Evolutionary conservation across 176 grass and related monocot genomes (phyloP), one percentile per base, ranked within the genome.

Genomic region (Carex kokanica): DNA sequence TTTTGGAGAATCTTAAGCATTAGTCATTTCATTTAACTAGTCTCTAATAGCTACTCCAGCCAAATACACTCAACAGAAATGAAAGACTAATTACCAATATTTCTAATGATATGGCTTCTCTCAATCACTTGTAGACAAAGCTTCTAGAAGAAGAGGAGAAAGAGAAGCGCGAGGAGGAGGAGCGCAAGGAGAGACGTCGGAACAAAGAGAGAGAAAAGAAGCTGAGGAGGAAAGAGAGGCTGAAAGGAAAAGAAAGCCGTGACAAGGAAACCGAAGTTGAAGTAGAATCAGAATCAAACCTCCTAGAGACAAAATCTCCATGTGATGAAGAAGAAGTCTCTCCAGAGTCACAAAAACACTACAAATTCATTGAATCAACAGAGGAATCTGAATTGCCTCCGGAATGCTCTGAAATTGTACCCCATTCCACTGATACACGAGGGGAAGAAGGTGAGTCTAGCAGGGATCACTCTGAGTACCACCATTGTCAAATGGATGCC

Each of bases 111-210:
- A 14, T 49, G 25, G 78, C 43, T 72, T 60, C 38, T 40, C 21
- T 84, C 18, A 36, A 60, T 36, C 70, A 75, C 73, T 15, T 32
- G 78, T 84, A 98, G 95, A 98, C 90, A 64, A 91, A 89, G 65
- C 92, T 97, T 89, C 87, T 94, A 29, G 96, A 98, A 87, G 96
- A 98, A 93, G 96, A 95, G 78, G 96, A 98, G 86, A 98, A 88
- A 83, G 96, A 98, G 68, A 95, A 93, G 38, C 89, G 85, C 12
- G 93, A 98, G 88, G 96, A 98, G 88, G 87, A 89, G 86, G 96
- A 95, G 60, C 92, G 96, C 16, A 93, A 90, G 71, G 90, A 90
- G 84, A 95, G 91, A 66, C 94, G 89, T 79, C 91, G 83, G 79
- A 90, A 81, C 81, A 98, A 90, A 91, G 96, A 98, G 80, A 88